Percentiles rank a stretch among this genome's conserved stretches.
Evolutionary conservation across 371 early-diverging fungal species (phyloP).

Genomic region (Mortierella sp.): DNA sequence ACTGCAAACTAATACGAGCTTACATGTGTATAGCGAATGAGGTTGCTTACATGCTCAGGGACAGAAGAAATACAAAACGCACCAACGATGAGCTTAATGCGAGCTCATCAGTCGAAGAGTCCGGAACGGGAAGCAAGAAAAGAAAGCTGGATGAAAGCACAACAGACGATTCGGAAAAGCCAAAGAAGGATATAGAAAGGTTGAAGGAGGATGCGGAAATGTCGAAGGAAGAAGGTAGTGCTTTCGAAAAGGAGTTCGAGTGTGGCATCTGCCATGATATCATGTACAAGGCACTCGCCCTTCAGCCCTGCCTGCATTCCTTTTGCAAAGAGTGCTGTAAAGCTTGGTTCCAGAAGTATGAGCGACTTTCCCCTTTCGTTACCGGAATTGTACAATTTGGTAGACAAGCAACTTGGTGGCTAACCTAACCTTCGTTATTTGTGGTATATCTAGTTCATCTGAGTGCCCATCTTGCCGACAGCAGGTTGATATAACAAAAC

Average conservation of each 20-base stretch:
- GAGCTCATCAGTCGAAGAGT: neutral
- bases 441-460: conserved; percentile 5
- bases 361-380: neutral
- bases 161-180: conserved; percentile 9
- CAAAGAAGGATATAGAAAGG: conserved; percentile 7
- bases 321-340: conserved; percentile 53
- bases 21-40: neutral
- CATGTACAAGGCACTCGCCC: conserved; percentile 40
- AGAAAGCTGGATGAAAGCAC: conserved; percentile 13
- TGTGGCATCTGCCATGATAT: conserved; percentile 53
- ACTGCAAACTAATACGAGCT: neutral
- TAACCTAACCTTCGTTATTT: neutral
- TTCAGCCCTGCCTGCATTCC: conserved; percentile 51
- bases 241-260: conserved; percentile 51
- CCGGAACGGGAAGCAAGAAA: conserved; percentile 18
- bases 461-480: conserved; percentile 44
- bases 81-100: conserved; percentile 16
- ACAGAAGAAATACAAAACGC: conserved; percentile 20
- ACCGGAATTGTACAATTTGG: neutral
- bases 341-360: conserved; percentile 38
- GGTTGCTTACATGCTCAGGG: conserved; percentile 35
- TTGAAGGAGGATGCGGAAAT: conserved; percentile 10
- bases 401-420: no score
- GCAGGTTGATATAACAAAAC: conserved; percentile 29
- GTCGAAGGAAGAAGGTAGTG: conserved; percentile 28